A percentile compares a stretch with the other conserved stretches of the same genome.
These are phyloP conservation scores for Solanum raphanifolium DNA, from an alignment of 257 asterid genomes.

Conservation along the genomic window DNA sequence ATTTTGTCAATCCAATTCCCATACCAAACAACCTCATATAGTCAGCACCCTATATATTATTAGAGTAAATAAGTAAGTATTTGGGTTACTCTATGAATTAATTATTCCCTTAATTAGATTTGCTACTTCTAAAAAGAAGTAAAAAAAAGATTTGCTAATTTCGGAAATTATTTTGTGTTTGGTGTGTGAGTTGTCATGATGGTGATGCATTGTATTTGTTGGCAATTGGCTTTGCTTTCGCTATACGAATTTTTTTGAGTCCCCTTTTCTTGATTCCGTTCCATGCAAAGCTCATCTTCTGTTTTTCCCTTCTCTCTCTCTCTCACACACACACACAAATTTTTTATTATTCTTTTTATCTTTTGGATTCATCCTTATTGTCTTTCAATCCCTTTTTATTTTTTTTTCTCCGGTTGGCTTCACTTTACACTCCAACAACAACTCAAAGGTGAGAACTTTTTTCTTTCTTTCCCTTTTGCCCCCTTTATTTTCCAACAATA, in stretches of 20 bases:
- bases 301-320: background rate
- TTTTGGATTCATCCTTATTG: background rate
- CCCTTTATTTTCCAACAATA: background rate
- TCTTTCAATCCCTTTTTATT: background rate
- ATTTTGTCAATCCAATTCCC: background rate
- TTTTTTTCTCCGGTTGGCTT: background rate
- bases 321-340: background rate
- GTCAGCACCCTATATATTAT: background rate
- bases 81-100: background rate
- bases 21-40: background rate
- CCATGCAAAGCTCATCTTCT: slow-evolving; percentile 5
- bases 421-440: background rate
- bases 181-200: background rate
- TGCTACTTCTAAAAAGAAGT: background rate
- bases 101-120: background rate
- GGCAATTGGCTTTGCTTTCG: background rate
- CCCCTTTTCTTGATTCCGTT: background rate
- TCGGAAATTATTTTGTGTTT: background rate
- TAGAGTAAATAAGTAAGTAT: background rate
- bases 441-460: background rate
- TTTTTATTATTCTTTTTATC: background rate
- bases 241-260: background rate
- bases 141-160: background rate
- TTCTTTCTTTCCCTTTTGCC: background rate
- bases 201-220: background rate